These are phyloP conservation scores for Mariannaea elegans DNA, from an alignment of 2,329 filamentous ascomycete genomes.

Conservation along the genomic window DNA sequence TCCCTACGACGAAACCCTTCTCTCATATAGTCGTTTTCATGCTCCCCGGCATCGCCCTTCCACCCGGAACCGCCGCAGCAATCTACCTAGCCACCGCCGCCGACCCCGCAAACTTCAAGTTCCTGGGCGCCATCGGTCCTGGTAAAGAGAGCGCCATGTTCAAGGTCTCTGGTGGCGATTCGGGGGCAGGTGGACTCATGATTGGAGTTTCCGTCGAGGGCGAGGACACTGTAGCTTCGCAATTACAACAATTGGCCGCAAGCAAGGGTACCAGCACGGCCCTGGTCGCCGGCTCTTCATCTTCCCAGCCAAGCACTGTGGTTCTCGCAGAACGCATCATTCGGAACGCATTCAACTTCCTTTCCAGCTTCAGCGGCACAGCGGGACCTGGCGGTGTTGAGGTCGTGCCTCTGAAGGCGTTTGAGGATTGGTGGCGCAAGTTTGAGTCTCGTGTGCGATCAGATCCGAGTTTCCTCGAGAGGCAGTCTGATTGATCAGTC, in stretches of 20 bases:
- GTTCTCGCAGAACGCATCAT: conserved; percentile 93
- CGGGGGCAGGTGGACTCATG: conserved; percentile 59
- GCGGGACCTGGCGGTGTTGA: conserved; percentile 73
- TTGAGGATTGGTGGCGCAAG: conserved; percentile 98
- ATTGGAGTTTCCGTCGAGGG: conserved; percentile 87
- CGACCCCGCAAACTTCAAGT: conserved; percentile 71
- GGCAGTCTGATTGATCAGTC: conserved; percentile 47
- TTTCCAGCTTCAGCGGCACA: conserved; percentile 83
- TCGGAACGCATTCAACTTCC: conserved; percentile 95
- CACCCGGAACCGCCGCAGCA: conserved; percentile 80
- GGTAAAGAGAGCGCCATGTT: conserved; percentile 95
- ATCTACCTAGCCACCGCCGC: conserved; percentile 79
- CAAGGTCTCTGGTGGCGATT: conserved; percentile 64
- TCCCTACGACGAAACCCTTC: conserved; percentile 63
- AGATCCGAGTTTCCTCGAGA: conserved; percentile 90
- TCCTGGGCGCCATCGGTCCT: conserved; percentile 88
- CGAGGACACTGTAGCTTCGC: conserved; percentile 73
- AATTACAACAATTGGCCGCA: conserved; percentile 67
- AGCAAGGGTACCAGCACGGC: conserved; percentile 33
- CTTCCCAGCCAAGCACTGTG: conserved; percentile 68
- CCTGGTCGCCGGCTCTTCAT: conserved; percentile 19
- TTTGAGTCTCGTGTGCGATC: conserved; percentile 87
- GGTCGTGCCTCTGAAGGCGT: conserved; percentile 91
- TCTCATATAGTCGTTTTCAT: conserved; percentile 90
- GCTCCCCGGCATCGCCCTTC: conserved; percentile 79